phyloP scores from a whole-genome alignment of 208 protist genomes.

The Blastocrithidia nonstop region DNA sequence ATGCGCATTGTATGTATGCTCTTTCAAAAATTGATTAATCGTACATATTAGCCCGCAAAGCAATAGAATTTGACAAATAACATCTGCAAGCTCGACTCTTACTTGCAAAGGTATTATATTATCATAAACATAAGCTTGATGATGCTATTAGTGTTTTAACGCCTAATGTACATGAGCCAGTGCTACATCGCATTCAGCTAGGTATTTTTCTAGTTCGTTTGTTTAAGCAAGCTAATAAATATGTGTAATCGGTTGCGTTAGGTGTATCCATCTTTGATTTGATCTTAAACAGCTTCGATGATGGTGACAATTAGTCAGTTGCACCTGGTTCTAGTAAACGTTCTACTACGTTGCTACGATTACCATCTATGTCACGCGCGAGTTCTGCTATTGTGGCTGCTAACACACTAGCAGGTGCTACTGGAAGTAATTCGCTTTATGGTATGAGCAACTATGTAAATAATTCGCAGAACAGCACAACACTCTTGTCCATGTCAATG shows the following conservation, averaged over 20 bases:
- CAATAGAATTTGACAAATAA: constrained; percentile 35
- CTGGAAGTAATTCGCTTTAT: constrained; percentile 8
- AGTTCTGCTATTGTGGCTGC: constrained; percentile 78
- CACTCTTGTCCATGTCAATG: constrained; percentile 31
- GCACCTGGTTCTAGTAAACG: constrained; percentile 27
- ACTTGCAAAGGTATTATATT: constrained; percentile 51
- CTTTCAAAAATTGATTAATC: constrained; percentile 1
- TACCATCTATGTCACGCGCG: constrained; percentile 64
- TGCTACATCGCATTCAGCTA: constrained; percentile 72
- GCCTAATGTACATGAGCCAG: constrained; percentile 35
- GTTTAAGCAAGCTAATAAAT: constrained; percentile 36
- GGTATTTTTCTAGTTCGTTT: constrained; percentile 52
- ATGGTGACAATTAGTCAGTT: constrained; percentile 70
- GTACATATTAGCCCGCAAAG: constrained; percentile 8
- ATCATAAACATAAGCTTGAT: constrained; percentile 29
- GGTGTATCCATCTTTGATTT: constrained; percentile 75
- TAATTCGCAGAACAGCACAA: not conserved
- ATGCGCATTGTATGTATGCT: constrained; percentile 43
- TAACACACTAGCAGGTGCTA: constrained; percentile 27
- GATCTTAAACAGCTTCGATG: constrained; percentile 58
- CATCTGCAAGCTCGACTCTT: constrained; percentile 61
- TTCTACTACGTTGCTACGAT: constrained; percentile 18
- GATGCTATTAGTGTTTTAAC: constrained; percentile 44
- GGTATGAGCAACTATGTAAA: constrained; percentile 5
- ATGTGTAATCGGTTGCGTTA: constrained; percentile 63